These are phyloP conservation scores for Aspergillus tamarii DNA, from an alignment of 2,329 filamentous ascomycete species.

Conservation along the genomic window DNA sequence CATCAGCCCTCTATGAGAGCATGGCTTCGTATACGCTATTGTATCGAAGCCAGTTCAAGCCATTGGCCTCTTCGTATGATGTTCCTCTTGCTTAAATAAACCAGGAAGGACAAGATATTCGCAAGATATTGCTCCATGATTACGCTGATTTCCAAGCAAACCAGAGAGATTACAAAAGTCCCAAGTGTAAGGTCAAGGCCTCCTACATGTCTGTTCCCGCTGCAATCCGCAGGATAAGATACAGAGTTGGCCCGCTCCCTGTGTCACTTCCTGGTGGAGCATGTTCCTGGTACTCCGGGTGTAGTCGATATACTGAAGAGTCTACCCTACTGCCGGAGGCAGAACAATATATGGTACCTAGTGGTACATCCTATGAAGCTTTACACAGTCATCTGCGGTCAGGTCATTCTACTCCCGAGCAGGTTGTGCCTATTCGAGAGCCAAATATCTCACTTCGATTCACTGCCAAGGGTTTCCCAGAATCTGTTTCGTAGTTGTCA, in stretches of 20 bases:
- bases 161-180: constrained; percentile 27
- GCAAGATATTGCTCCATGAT: constrained; percentile 31
- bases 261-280: too few species aligned
- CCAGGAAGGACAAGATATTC: constrained; percentile 31
- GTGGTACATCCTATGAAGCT: not conserved
- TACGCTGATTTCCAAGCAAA: constrained; percentile 15
- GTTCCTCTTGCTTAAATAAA: constrained; percentile 16
- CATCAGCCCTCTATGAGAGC: not conserved
- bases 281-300: not conserved
- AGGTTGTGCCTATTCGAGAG: constrained; percentile 14
- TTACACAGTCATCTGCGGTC: not conserved
- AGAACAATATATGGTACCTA: not conserved
- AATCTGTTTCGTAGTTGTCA: constrained; percentile 46
- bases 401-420: not conserved
- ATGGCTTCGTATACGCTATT: constrained; percentile 14
- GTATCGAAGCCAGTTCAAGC: constrained; percentile 22
- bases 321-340: not conserved
- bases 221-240: constrained; percentile 19
- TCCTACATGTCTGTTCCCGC: constrained; percentile 33
- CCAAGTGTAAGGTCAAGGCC: constrained; percentile 34
- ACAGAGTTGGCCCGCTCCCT: constrained; percentile 6
- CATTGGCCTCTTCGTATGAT: not conserved
- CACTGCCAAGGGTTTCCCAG: constrained; percentile 28
- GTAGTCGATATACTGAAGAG: not conserved
- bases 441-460: constrained; percentile 7